Conservation (phyloP, 2,329 filamentous ascomycete genomes). For the Escovopsis sp. region DNA sequence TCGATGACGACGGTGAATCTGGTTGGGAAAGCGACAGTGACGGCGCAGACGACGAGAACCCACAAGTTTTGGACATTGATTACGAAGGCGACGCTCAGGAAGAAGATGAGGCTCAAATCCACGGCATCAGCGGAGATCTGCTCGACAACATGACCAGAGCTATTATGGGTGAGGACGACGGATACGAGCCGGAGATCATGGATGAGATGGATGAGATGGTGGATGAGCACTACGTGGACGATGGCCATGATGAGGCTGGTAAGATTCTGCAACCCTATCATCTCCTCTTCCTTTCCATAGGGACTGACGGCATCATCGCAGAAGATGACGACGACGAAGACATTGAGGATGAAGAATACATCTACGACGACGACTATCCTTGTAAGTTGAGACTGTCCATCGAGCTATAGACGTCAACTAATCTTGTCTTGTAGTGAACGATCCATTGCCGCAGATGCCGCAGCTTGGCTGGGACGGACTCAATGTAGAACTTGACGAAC, state of each 20-base stretch:
- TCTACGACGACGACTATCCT: slow-evolving; percentile 45
- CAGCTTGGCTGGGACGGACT: slow-evolving; percentile 45
- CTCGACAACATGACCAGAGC: slow-evolving; percentile 42
- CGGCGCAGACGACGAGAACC: slow-evolving; percentile 38
- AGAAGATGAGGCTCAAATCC: slow-evolving; percentile 35
- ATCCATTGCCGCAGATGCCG: slow-evolving; percentile 24
- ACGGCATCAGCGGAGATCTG: slow-evolving; percentile 27
- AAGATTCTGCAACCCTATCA: slow-evolving; percentile 6
- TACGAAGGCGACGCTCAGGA: slow-evolving; percentile 43
- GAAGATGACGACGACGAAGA: slow-evolving; percentile 50
- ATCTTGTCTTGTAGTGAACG: slow-evolving; percentile 1
- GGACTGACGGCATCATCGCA: slow-evolving; percentile 3
- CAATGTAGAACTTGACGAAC: slow-evolving; percentile 33
- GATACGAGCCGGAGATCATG: slow-evolving; percentile 37
- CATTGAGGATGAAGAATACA: slow-evolving; percentile 52
- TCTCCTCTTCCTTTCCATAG: slow-evolving; percentile 1
- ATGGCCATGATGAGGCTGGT: slow-evolving; percentile 47
- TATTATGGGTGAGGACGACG: slow-evolving; percentile 36
- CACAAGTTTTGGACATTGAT: slow-evolving; percentile 38
- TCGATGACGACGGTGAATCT: slow-evolving; percentile 44
- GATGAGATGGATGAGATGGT: slow-evolving; percentile 35
- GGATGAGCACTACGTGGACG: slow-evolving; percentile 38
- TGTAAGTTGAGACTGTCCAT: slow-evolving; percentile 26
- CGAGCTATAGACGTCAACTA: neutral
- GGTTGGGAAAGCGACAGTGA: slow-evolving; percentile 48